Percentiles rank a stretch among this genome's conserved stretches.
Conservation (phyloP, 2,329 filamentous ascomycete species). For the Aureobasidium sp. region DNA sequence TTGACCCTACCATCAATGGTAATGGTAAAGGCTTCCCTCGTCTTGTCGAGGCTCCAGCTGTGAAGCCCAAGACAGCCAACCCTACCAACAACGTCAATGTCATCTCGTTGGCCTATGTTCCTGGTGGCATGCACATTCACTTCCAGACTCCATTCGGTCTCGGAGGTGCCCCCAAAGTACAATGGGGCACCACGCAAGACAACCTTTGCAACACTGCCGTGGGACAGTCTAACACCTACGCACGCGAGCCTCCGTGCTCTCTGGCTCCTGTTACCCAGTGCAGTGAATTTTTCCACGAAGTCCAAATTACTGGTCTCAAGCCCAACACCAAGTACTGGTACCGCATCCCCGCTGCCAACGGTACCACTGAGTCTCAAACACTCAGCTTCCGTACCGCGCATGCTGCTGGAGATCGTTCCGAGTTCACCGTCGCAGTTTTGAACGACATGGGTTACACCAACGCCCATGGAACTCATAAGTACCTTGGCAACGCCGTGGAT, state of each 20-base stretch:
- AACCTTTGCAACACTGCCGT: constrained; percentile 31
- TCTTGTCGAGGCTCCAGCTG: constrained; percentile 44
- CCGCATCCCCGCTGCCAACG: constrained; percentile 42
- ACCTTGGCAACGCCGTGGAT: constrained; percentile 36
- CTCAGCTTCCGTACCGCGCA: constrained; percentile 42
- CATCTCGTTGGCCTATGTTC: constrained; percentile 43
- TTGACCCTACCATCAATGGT: constrained; percentile 43
- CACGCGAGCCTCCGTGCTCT: constrained; percentile 45
- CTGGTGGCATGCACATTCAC: constrained; percentile 45
- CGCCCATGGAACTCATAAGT: constrained; percentile 41
- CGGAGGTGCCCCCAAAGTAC: constrained; percentile 36
- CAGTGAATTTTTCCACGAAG: constrained; percentile 47
- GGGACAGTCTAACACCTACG: constrained; percentile 38
- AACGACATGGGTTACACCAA: constrained; percentile 52
- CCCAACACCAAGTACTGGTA: constrained; percentile 46
- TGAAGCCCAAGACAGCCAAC: constrained; percentile 36
- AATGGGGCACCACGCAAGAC: constrained; percentile 34
- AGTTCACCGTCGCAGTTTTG: constrained; percentile 42
- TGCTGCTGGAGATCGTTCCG: constrained; percentile 34
- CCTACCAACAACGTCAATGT: constrained; percentile 49
- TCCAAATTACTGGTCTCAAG: constrained; percentile 36
- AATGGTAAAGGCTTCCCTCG: constrained; percentile 47
- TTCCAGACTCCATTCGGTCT: constrained; percentile 49
- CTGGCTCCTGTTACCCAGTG: constrained; percentile 42
- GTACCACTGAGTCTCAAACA: constrained; percentile 42